Evolutionary conservation across 1,284 basidiomycete genomes (phyloP).

Genomic region (Erythrobasidium hasegawianum): DNA sequence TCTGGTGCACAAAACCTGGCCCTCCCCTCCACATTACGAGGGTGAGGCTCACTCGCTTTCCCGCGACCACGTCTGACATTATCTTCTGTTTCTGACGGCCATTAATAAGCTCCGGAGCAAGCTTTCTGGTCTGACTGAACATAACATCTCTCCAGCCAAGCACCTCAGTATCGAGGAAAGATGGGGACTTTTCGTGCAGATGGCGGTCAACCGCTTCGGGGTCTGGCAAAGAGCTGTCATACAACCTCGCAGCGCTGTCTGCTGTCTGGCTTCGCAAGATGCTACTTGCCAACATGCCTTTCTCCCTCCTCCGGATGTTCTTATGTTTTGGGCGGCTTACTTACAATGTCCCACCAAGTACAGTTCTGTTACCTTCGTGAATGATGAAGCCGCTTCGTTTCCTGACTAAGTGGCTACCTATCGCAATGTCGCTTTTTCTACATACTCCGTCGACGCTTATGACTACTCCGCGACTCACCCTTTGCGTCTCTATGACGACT

Average conservation of each 20-base stretch:
- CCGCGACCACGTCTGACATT: background rate
- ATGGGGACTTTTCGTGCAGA: slow-evolving; percentile 1
- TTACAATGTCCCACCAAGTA: slow-evolving; percentile 1
- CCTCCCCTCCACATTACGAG: background rate
- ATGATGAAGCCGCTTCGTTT: background rate
- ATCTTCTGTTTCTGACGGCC: background rate
- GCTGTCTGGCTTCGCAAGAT: background rate
- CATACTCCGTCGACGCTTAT: background rate
- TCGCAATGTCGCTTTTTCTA: background rate
- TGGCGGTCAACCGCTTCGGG: background rate
- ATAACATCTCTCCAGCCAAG: background rate
- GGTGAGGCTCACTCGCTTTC: background rate
- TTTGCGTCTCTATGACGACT: too few species aligned
- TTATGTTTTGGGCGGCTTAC: background rate
- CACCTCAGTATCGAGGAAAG: slow-evolving; percentile 1
- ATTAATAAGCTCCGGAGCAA: background rate
- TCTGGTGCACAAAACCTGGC: background rate
- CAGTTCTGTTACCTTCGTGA: background rate
- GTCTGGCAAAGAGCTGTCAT: slow-evolving; percentile 1
- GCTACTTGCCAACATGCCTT: background rate
- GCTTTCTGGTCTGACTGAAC: background rate
- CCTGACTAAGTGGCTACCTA: background rate
- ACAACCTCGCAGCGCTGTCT: background rate
- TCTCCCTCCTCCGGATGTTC: background rate
- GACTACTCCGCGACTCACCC: slow-evolving; percentile 1